phyloP scores from a whole-genome alignment of 2,329 filamentous ascomycete species.

The Allantophomopsis lycopodina region DNA sequence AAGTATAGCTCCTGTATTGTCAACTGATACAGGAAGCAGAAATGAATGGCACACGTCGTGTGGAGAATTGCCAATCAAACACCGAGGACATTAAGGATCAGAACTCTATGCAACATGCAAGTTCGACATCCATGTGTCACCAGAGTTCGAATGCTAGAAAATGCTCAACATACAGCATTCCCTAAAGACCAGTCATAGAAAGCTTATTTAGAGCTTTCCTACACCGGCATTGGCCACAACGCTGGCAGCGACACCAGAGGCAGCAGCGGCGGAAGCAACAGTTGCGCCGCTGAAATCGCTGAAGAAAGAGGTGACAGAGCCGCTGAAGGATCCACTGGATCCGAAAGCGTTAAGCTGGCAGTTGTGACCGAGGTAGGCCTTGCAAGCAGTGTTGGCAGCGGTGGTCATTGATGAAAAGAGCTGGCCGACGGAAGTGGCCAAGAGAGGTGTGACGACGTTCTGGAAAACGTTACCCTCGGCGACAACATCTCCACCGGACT shows the following conservation, averaged over 20 bases:
- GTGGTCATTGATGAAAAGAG: constrained; percentile 5
- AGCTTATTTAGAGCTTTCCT: constrained; percentile 6
- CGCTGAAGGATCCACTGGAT: constrained; percentile 16
- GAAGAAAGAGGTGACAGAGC: constrained; percentile 14
- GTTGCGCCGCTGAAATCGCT: constrained; percentile 17
- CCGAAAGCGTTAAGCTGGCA: constrained; percentile 9
- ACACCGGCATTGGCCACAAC: constrained; percentile 19
- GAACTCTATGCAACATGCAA: too few relatives aligned
- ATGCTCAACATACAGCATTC: too few relatives aligned
- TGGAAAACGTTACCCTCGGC: constrained; percentile 32
- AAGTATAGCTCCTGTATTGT: too few relatives aligned
- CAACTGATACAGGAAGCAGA: too few relatives aligned
- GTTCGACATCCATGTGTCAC: too few relatives aligned
- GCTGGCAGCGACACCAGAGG: constrained; percentile 14
- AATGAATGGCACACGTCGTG: too few relatives aligned
- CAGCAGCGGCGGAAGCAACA: constrained; percentile 13
- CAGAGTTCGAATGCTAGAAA: too few relatives aligned
- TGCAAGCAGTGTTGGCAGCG: constrained; percentile 7
- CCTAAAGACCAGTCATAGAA: too few relatives aligned
- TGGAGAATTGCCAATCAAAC: too few relatives aligned
- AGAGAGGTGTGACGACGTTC: constrained; percentile 21
- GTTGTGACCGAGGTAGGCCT: constrained; percentile 6
- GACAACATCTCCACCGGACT: constrained; percentile 16
- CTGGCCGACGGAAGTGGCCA: constrained; percentile 3
- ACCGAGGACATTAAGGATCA: too few relatives aligned